These are phyloP conservation scores for Schwanniomyces vanrijiae DNA, from an alignment of 805 yeast species.

Conservation along the genomic window DNA sequence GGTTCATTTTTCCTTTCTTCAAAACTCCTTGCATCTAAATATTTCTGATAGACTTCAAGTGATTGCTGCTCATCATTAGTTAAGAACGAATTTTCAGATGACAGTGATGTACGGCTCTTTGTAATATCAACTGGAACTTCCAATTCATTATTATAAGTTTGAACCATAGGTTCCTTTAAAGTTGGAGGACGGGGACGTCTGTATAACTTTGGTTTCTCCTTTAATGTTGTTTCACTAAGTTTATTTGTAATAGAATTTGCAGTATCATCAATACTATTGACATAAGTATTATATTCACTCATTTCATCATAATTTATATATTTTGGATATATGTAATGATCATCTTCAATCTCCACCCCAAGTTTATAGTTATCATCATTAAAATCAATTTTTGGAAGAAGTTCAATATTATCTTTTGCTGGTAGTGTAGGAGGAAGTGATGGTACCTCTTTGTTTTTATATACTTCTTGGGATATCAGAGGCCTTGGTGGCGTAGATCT, in stretches of 20 bases:
- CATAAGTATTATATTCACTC: slow-evolving; percentile 18
- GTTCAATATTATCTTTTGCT: slow-evolving; percentile 10
- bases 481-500: slow-evolving; percentile 17
- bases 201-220: background rate
- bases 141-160: background rate
- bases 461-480: slow-evolving; percentile 6
- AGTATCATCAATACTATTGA: background rate
- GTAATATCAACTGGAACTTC: background rate
- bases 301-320: slow-evolving; percentile 11
- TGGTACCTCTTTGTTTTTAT: slow-evolving; percentile 19
- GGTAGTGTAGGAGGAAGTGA: slow-evolving; percentile 27
- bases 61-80: background rate
- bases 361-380: slow-evolving; percentile 19
- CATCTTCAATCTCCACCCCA: slow-evolving; percentile 5
- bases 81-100: background rate
- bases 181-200: background rate
- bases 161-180: background rate
- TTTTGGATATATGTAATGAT: slow-evolving; percentile 6
- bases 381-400: slow-evolving; percentile 15
- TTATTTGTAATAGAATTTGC: background rate
- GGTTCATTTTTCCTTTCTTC: background rate
- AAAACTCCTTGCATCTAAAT: background rate
- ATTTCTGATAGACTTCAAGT: background rate
- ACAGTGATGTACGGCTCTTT: background rate
- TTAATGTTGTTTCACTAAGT: background rate